phyloP scores from a whole-genome alignment of 306 rosid species.

The Biancaea sappan region DNA sequence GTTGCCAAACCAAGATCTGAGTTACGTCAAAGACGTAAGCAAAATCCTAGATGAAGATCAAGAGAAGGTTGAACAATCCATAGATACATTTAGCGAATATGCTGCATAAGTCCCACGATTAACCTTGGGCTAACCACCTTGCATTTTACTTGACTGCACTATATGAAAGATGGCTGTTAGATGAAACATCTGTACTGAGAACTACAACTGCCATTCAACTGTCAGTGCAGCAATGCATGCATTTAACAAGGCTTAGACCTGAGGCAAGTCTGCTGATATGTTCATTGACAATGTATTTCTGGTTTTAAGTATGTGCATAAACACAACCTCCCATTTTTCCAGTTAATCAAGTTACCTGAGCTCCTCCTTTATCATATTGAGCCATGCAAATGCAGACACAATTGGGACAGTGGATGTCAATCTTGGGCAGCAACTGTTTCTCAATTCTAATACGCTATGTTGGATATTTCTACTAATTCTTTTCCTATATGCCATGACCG shows the following conservation, averaged over 20 bases:
- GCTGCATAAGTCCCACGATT: not conserved
- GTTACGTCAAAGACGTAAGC: conserved; percentile 45
- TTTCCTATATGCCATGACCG: too few species aligned
- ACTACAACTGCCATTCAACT: not conserved
- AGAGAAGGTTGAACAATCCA: conserved; percentile 6
- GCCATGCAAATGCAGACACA: not conserved
- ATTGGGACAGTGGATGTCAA: too few species aligned
- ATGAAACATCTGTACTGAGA: not conserved
- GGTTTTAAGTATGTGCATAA: not conserved
- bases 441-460: too few species aligned
- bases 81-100: not conserved
- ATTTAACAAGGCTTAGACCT: not conserved
- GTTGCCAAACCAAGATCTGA: conserved; percentile 79
- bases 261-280: not conserved
- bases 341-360: not conserved
- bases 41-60: conserved; percentile 43
- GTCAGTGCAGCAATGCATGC: not conserved
- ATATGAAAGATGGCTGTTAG: not conserved
- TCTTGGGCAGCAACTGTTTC: too few species aligned
- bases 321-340: not conserved
- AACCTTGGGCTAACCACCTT: not conserved
- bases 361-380: not conserved
- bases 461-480: too few species aligned
- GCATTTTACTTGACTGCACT: not conserved
- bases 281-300: not conserved